Evolutionary conservation across 1,284 basidiomycete genomes (phyloP), one percentile per base, ranked within the genome.

Genomic region (Moesziomyces sp.): DNA sequence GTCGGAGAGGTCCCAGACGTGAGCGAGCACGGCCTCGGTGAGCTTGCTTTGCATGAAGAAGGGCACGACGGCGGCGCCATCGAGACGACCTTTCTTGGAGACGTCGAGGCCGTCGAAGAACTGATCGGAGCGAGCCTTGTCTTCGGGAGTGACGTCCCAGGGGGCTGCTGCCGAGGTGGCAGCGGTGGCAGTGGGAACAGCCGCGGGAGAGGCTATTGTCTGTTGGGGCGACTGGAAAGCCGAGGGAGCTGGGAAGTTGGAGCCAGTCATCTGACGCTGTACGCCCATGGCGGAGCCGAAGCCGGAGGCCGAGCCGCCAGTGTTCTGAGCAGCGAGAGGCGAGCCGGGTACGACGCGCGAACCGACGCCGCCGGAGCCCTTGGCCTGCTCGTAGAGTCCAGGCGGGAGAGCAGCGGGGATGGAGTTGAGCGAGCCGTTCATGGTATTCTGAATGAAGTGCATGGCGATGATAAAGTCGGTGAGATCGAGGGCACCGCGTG

Each of bases 391-490:
- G 83, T 97, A 97, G n/a, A 96, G 84, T 50, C 90, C 91, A 0
- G 92, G 90, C n/a, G 96, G 94, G 16, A 99, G 88, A 1, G 88
- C 86, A 2, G 89, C 84, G 11, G 97, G 97, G 47, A 99, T 88
- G 50, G 87, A 88, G 46, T 90, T 86, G 60, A 94, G 86, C 55
- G 91, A 88, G 55, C 90, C 90, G 53, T 81, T 82, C 95, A 99
- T 98, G 51, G 89, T 88, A 45, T 89, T 91, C 85, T 97, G 95
- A 76, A 98, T 96, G 81, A 95, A 89, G 64, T 85, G 82, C 97
- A 99, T 97, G 53, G 93, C 97, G 80, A 99, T 90, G 72, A 92
- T 91, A 83, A 99, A 99, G 85, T 99, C 97, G 46, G 92, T 89
- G 23, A 90, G 87, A 83, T 99, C 97, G 64, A 99, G 89, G 3